Evolutionary conservation across 192 early-diverging fungal species (phyloP).

Genomic region (Coemansia sp.): DNA sequence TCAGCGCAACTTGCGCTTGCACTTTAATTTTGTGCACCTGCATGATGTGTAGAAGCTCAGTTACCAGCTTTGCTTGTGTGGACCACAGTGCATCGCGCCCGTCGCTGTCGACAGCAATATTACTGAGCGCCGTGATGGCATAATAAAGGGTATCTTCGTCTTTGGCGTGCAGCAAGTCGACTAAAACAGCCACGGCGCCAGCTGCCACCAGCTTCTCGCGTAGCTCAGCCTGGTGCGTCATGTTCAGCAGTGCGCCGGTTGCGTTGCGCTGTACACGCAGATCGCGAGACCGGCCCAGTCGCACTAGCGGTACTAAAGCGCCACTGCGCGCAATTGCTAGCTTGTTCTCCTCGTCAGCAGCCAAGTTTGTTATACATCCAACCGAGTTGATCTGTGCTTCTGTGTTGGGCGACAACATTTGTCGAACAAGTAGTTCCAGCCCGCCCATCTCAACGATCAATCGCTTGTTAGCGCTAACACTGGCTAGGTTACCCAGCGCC

Average conservation of each 20-base stretch:
- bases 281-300: slow-evolving; percentile 75
- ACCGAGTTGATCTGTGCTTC: slow-evolving; percentile 94
- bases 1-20: slow-evolving; percentile 83
- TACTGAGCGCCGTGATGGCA: slow-evolving; percentile 82
- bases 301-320: slow-evolving; percentile 67
- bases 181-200: slow-evolving; percentile 78
- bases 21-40: slow-evolving; percentile 76
- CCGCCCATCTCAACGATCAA: slow-evolving; percentile 81
- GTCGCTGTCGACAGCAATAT: slow-evolving; percentile 79
- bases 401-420: slow-evolving; percentile 80
- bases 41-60: slow-evolving; percentile 72
- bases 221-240: slow-evolving; percentile 86
- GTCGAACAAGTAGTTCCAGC: slow-evolving; percentile 77
- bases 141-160: slow-evolving; percentile 89
- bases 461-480: slow-evolving; percentile 75
- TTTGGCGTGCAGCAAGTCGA: slow-evolving; percentile 67
- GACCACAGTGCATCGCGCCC: slow-evolving; percentile 65
- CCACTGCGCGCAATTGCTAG: slow-evolving; percentile 81
- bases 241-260: slow-evolving; percentile 85
- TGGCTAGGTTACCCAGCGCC: slow-evolving; percentile 81
- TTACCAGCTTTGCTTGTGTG: slow-evolving; percentile 70
- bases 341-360: slow-evolving; percentile 87
- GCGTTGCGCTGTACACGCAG: slow-evolving; percentile 87
- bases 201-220: slow-evolving; percentile 76
- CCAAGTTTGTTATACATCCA: slow-evolving; percentile 90